phyloP scores from a whole-genome alignment of 805 yeast species.

The Candida fluviatilis region DNA sequence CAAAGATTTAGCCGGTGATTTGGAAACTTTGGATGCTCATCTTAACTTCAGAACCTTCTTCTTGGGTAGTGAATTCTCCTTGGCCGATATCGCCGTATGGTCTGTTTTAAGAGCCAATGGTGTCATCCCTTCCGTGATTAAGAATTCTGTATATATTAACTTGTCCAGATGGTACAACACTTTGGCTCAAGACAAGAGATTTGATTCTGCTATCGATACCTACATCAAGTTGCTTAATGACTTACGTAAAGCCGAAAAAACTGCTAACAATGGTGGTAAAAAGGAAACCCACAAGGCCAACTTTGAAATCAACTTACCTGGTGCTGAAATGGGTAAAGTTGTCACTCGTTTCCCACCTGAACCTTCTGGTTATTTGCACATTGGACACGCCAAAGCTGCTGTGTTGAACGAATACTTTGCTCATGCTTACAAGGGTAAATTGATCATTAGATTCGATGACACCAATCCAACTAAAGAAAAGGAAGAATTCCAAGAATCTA shows the following conservation, averaged over 20 bases:
- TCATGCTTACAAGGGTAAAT: constrained; percentile 89
- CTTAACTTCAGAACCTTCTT: constrained; percentile 81
- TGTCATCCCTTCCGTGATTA: constrained; percentile 85
- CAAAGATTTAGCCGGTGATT: constrained; percentile 71
- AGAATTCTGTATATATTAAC: constrained; percentile 78
- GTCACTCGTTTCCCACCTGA: constrained; percentile 99
- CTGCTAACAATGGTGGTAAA: constrained; percentile 48
- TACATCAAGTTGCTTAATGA: constrained; percentile 69
- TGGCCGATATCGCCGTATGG: constrained; percentile 89
- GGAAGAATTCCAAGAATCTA: constrained; percentile 89
- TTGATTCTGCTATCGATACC: constrained; percentile 65
- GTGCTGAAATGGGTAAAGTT: constrained; percentile 90
- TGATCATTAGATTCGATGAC: constrained; percentile 95
- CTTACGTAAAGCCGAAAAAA: constrained; percentile 63
- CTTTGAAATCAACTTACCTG: constrained; percentile 88
- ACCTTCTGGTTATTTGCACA: constrained; percentile 98
- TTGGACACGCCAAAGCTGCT: constrained; percentile 99
- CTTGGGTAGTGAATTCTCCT: constrained; percentile 59
- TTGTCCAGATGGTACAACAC: constrained; percentile 91
- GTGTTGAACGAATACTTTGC: constrained; percentile 95
- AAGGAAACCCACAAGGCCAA: constrained; percentile 92
- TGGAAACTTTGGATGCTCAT: constrained; percentile 78
- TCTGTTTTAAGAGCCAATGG: constrained; percentile 92
- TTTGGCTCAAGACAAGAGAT: constrained; percentile 61
- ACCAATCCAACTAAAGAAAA: constrained; percentile 98